These are phyloP conservation scores for Apiotrichum mycotoxinovorans DNA, from an alignment of 1,284 basidiomycete genomes.

Conservation along the genomic window DNA sequence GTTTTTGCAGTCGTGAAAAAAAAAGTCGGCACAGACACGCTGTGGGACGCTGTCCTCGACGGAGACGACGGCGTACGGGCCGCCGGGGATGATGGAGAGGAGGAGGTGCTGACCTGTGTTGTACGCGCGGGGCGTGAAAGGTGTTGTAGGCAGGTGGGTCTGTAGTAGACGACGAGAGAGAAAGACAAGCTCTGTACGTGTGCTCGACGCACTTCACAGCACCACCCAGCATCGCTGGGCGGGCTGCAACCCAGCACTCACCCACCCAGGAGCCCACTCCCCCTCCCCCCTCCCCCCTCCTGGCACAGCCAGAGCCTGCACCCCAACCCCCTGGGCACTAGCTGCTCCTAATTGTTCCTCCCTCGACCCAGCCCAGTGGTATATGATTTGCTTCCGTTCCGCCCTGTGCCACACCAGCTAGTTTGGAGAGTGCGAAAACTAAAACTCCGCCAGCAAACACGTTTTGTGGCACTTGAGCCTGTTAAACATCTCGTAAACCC, in stretches of 20 bases:
- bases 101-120: slow-evolving; percentile 13
- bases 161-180: slow-evolving; percentile 16
- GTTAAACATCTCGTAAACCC: not conserved
- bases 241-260: no score
- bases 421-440: not conserved
- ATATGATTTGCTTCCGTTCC: not conserved
- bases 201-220: not conserved
- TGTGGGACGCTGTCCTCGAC: no score
- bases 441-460: not conserved
- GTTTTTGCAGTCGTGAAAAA: not conserved
- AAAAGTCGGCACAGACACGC: not conserved
- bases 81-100: not conserved
- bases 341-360: no score
- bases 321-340: no score
- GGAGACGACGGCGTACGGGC: not conserved
- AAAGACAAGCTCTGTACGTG: not conserved
- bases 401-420: not conserved
- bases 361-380: no score
- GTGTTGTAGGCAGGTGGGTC: slow-evolving; percentile 10
- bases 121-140: slow-evolving; percentile 15
- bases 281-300: no score
- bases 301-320: no score
- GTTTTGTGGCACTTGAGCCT: slow-evolving; percentile 1
- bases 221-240: not conserved
- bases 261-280: no score